Percentiles rank a stretch among this genome's conserved stretches.
phyloP scores from a whole-genome alignment of 139 green algal genomes.

The Chlamydomonas sp. region DNA sequence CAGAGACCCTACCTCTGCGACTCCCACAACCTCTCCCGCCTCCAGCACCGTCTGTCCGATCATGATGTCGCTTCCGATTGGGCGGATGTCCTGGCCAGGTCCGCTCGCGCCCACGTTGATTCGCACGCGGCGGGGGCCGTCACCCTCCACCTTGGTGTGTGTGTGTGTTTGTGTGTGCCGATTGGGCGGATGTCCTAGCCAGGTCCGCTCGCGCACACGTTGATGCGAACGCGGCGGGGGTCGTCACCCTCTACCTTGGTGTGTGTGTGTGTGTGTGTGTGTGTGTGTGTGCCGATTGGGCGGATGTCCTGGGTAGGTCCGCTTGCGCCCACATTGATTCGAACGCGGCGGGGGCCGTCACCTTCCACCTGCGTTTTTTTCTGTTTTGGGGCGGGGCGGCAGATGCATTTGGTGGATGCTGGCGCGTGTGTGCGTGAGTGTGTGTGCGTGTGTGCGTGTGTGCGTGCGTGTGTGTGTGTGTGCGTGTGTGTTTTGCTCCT shows the following conservation, averaged over 20 bases:
- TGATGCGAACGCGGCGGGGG: constrained; percentile 48
- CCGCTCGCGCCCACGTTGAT: constrained; percentile 47
- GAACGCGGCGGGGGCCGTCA: constrained; percentile 27
- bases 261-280: too few species aligned
- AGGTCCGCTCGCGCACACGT: constrained; percentile 29
- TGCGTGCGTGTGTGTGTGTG: too few species aligned
- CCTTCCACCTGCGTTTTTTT: too few species aligned
- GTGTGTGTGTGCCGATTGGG: constrained; percentile 70
- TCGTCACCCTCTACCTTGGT: constrained; percentile 8
- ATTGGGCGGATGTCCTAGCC: constrained; percentile 65
- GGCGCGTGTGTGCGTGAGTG: too few species aligned
- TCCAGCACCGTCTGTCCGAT: constrained; percentile 11
- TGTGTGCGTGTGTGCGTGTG: too few species aligned
- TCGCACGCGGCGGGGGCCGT: constrained; percentile 31
- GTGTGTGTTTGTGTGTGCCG: constrained; percentile 76
- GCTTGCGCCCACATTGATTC: constrained; percentile 49
- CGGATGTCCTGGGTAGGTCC: constrained; percentile 55
- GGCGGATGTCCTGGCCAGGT: constrained; percentile 56
- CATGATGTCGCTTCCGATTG: constrained; percentile 72
- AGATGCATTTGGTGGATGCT: too few species aligned
- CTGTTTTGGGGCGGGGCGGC: constrained; percentile 74
- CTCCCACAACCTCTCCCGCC: neutral
- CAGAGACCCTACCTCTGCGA: too few species aligned
- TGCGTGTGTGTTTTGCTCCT: too few species aligned
- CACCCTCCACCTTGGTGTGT: constrained; percentile 10